Base-by-base conservation (phyloP, 140 eudicot species). In the Senecio squalidus region DNA sequence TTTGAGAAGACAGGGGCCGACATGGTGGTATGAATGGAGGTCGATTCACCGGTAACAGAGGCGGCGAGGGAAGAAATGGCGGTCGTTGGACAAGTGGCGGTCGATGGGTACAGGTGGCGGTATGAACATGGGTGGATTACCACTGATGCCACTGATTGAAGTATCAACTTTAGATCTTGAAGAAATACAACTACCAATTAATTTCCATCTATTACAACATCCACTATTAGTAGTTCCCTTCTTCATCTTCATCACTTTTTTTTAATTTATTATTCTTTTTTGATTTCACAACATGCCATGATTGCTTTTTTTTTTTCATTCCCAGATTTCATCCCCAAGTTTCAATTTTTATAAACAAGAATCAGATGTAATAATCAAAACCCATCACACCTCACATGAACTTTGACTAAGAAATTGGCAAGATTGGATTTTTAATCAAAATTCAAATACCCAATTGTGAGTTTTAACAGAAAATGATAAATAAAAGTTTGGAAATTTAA, bases 151-250 rank as follows among this genome's bases (percentile, higher is more conserved):
- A 76, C 83, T 77, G 50, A 68, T 80, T 20, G 87, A 80, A 58
- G 17, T 76, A 64, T 80, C 86, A 73, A 80, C 86, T 64, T 80
- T 80, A 76, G 82, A 80, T 80, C 77, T 75, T 52, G 86, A 80
- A 67, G 74, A 67, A 39, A 80, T 61, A 80, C 82, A 80, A 66
- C 86, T 80, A 5, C 85, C 81, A 63, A 70, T 66, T 16, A 68
- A 44, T 1, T 70, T 75, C 74, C 82, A 71, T 55, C 65, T 69
- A 36, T 40, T 67, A 78, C 86, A 80, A 71, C 86, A 80, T 51
- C 82, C 82, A 54, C 4, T 52, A 13, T 36, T 60, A 9, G 55
- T 46, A n/a, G n/a, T n/a, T n/a, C n/a, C n/a, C n/a, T n/a, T n/a
- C n/a, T n/a, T n/a, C n/a, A 26, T 36, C 48, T 30, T 41, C 45